Percentiles rank a stretch among this genome's conserved stretches.
Conservation (phyloP, 192 early-diverging fungal species). For the Coemansia sp. region DNA sequence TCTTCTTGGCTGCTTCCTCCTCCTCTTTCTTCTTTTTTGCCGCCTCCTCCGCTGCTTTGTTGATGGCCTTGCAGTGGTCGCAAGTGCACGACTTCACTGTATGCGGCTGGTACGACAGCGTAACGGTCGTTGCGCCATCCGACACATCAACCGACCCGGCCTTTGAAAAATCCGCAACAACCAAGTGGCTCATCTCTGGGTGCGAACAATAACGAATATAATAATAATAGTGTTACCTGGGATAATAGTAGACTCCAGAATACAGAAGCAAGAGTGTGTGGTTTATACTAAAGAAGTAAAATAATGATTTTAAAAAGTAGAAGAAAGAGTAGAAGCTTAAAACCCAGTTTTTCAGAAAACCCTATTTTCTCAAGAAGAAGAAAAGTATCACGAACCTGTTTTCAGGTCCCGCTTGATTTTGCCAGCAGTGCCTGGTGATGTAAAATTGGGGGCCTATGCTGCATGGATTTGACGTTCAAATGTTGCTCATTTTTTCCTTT, state of each 20-base stretch:
- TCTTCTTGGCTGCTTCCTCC: conserved; percentile 12
- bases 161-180: conserved; percentile 36
- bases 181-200: conserved; percentile 32
- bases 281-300: neutral
- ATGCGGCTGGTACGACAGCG: conserved; percentile 37
- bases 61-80: conserved; percentile 1
- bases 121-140: conserved; percentile 23
- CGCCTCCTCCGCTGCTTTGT: conserved; percentile 18
- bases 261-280: neutral
- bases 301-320: neutral
- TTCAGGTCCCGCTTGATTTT: too few relatives aligned
- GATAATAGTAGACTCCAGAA: neutral
- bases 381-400: neutral
- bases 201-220: neutral
- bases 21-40: conserved; percentile 15
- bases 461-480: too few relatives aligned
- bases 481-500: too few relatives aligned
- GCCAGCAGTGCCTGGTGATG: too few relatives aligned
- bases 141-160: conserved; percentile 30
- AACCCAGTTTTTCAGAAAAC: neutral
- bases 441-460: too few relatives aligned
- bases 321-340: neutral
- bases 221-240: too few relatives aligned
- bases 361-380: neutral
- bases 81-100: conserved; percentile 11